phyloP scores from a whole-genome alignment of 2,329 filamentous ascomycete species.

The Elsinoe necatrix region DNA sequence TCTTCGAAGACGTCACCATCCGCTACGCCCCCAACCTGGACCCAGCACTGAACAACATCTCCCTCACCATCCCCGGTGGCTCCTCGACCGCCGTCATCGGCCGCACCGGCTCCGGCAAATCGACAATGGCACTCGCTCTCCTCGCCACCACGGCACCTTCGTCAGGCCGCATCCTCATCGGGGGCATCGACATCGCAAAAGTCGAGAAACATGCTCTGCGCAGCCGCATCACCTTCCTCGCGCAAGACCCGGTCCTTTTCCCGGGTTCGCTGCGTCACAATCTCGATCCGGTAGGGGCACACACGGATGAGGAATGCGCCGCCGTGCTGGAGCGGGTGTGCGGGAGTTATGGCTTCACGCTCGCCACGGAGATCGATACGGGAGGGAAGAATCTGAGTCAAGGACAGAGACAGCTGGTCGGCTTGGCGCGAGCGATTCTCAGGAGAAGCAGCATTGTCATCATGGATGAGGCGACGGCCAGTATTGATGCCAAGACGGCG shows the following conservation, averaged over 20 bases:
- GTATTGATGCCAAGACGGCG: conserved; percentile 55
- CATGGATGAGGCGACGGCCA: conserved; percentile 59
- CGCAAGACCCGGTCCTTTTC: conserved; percentile 59
- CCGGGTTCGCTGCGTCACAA: conserved; percentile 54
- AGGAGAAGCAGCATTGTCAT: conserved; percentile 54
- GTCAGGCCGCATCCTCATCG: conserved; percentile 50
- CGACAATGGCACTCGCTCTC: conserved; percentile 58
- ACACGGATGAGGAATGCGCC: conserved; percentile 47
- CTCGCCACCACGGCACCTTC: conserved; percentile 49
- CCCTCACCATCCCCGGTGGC: conserved; percentile 67
- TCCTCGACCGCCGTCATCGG: conserved; percentile 73
- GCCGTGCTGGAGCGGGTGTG: conserved; percentile 49
- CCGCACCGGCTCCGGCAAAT: conserved; percentile 75
- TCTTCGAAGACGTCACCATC: conserved; percentile 69
- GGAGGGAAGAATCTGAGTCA: conserved; percentile 56
- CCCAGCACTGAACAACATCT: conserved; percentile 59
- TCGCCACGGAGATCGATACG: conserved; percentile 49
- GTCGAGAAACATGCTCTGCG: conserved; percentile 53
- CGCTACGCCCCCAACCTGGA: conserved; percentile 72
- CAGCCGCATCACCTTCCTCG: conserved; percentile 56
- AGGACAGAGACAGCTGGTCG: conserved; percentile 58
- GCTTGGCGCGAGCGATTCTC: conserved; percentile 54
- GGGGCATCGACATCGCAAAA: conserved; percentile 51
- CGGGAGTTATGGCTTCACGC: conserved; percentile 45
- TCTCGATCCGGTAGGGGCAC: conserved; percentile 52